Conservation (phyloP, 1,139 yeast genomes). For the Candida sanyaensis region DNA sequence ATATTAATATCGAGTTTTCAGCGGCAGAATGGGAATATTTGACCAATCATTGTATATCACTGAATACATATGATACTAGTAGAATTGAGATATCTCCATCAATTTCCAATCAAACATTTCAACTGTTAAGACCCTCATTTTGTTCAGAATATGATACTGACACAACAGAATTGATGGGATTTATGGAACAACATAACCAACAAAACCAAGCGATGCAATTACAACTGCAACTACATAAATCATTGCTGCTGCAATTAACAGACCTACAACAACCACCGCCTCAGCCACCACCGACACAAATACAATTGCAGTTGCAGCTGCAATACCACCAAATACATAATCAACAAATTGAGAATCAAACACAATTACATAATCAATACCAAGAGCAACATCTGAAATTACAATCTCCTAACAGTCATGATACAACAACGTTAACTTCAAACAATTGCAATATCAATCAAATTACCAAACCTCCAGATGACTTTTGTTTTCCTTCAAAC, state of each 20-base stretch:
- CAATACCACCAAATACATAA: too few relatives aligned
- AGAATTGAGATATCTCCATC: conserved; percentile 13
- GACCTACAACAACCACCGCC: neutral
- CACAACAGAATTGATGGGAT: conserved; percentile 14
- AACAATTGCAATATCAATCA: neutral
- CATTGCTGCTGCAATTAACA: neutral
- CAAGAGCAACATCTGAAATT: neutral
- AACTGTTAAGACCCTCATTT: conserved; percentile 15
- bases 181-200: conserved; percentile 10
- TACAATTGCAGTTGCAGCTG: too few relatives aligned
- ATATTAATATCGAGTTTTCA: conserved; percentile 2
- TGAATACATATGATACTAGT: conserved; percentile 2
- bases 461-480: conserved; percentile 1
- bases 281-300: neutral
- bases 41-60: conserved; percentile 6
- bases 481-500: conserved; percentile 1
- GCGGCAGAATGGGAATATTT: conserved; percentile 12
- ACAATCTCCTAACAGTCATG: neutral
- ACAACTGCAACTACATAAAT: neutral
- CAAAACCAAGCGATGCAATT: conserved; percentile 1
- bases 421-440: neutral
- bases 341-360: neutral
- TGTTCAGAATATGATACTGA: conserved; percentile 17
- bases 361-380: neutral
- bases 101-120: conserved; percentile 15